Evolutionary conservation across 768 basidiomycete genomes (phyloP).

Genomic region (Leccinum aurantiacum): DNA sequence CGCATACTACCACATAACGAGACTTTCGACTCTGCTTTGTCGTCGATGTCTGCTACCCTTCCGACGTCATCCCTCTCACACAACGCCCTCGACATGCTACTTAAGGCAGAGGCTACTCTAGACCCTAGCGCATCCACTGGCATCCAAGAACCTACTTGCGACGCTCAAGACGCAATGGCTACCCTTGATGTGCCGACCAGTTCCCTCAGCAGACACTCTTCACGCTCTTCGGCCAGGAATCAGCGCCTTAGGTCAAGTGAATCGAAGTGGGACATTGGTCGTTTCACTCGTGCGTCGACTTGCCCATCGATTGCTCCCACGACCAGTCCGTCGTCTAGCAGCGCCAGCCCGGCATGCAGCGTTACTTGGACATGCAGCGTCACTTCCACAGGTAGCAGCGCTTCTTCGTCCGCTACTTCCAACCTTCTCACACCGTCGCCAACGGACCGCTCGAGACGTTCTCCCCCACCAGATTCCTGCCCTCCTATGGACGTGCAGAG

Average conservation of each 20-base stretch:
- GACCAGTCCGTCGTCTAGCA: slow-evolving; percentile 24
- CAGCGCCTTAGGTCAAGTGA: slow-evolving; percentile 27
- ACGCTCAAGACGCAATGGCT: slow-evolving; percentile 24
- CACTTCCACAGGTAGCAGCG: slow-evolving; percentile 14
- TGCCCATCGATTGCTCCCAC: slow-evolving; percentile 28
- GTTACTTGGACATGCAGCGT: slow-evolving; percentile 25
- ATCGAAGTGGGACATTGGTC: slow-evolving; percentile 29
- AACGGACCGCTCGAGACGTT: slow-evolving; percentile 32
- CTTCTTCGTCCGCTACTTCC: slow-evolving; percentile 16
- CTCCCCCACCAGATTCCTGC: slow-evolving; percentile 33
- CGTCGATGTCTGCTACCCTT: slow-evolving; percentile 22
- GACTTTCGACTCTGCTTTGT: slow-evolving; percentile 24
- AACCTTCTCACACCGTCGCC: slow-evolving; percentile 28
- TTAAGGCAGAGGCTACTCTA: slow-evolving; percentile 30
- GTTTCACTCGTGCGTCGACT: slow-evolving; percentile 31
- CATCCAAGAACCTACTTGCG: slow-evolving; percentile 17
- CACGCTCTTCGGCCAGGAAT: slow-evolving; percentile 30
- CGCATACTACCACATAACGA: slow-evolving; percentile 26
- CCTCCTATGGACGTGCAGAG: slow-evolving; percentile 49
- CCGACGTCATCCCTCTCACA: slow-evolving; percentile 36
- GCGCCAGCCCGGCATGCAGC: slow-evolving; percentile 26
- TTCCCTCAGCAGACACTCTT: slow-evolving; percentile 31
- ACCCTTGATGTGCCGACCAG: slow-evolving; percentile 25
- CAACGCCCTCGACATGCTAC: slow-evolving; percentile 33
- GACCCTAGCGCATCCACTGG: slow-evolving; percentile 12